Evolutionary conservation across 2,329 filamentous ascomycete genomes (phyloP), one percentile per base, ranked within the genome.

Genomic region (Mycosphaerella sp.): DNA sequence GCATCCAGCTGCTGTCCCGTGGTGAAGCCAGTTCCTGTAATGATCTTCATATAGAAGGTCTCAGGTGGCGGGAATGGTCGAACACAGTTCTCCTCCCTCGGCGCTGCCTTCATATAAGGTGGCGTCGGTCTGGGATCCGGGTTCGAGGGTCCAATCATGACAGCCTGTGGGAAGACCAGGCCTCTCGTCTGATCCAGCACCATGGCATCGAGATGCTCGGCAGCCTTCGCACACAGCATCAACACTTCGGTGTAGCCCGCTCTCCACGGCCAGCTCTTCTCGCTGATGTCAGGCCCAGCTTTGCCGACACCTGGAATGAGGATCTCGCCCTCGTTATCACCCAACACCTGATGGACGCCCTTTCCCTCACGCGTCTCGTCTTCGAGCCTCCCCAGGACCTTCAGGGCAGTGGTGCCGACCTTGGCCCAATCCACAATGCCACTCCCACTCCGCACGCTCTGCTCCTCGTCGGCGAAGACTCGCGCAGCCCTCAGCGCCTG

Each of bases 181-280:
- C 78, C 76, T 56, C 82, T 77, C 7, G 78, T 84, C 40, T 71
- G 81, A 68, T 95, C 89, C 39, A 78, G 75, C 13, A 94, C 75
- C 78, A 84, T 89, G 42, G 85, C 86, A 57, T 95, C 87, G 18
- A 94, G 72, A 59, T 90, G 81, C 70, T 96, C 90, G 4, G 89
- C 83, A 0, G 84, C 81, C 58, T 81, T 80, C 0, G 85, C 90
- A 53, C 81, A 81, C 9, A 85, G 78, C 81, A 96, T 87, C 41
- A 96, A 71, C 2, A 84, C 79, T 63, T 94, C 82, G 63, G 85
- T 89, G 70, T 97, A 97, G 1, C 89, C 89, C 49, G 87, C 77
- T 62, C 85, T 77, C 91, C 90, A 97, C 44, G 85, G 76, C 68
- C 94, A 88, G 56, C 82, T 85, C 73, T 89, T 95, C 6, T 71